These are phyloP conservation scores for Solanum medicagineum DNA, from an alignment of 257 asterid genomes.

Conservation along the genomic window DNA sequence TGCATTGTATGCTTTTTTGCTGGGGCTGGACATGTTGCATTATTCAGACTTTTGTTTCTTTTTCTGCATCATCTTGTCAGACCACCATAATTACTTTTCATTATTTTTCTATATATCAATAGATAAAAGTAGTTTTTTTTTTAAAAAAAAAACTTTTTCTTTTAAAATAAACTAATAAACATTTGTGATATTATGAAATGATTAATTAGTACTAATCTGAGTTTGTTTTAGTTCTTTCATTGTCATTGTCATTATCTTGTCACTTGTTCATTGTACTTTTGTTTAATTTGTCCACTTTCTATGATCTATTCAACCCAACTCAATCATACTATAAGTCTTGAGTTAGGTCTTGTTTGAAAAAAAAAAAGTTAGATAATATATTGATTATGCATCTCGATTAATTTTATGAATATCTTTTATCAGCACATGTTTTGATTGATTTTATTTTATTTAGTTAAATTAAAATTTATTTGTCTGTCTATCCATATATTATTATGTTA, in stretches of 20 bases:
- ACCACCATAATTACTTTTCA: neutral
- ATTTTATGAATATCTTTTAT: neutral
- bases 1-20: neutral
- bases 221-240: neutral
- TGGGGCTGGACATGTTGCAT: constrained; percentile 5
- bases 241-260: neutral
- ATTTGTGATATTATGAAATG: neutral
- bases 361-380: neutral
- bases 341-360: neutral
- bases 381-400: neutral
- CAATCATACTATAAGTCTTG: neutral
- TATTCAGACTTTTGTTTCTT: constrained; percentile 8
- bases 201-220: neutral
- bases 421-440: neutral
- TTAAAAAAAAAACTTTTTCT: too few species aligned
- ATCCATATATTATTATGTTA: too few species aligned
- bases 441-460: neutral
- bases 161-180: neutral
- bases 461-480: too few species aligned
- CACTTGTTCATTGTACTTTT: neutral
- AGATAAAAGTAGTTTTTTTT: neutral
- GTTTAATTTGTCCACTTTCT: neutral
- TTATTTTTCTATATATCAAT: neutral
- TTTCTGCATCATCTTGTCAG: neutral
- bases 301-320: neutral